These are phyloP conservation scores for Tetrapisispora namnaoensis DNA, from an alignment of 805 yeast species.

Conservation along the genomic window DNA sequence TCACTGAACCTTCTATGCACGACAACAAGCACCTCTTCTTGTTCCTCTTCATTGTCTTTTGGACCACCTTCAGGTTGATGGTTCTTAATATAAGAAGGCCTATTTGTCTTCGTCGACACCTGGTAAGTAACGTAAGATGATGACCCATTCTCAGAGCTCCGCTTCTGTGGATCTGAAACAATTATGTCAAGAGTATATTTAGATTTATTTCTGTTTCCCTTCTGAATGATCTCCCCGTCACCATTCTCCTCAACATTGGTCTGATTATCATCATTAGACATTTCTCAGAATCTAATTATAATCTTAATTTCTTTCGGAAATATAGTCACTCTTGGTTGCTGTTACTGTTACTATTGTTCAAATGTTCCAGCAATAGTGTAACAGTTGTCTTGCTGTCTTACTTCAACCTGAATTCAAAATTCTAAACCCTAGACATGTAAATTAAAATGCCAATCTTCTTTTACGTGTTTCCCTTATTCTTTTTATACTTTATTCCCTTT, in stretches of 20 bases:
- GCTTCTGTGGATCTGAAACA: conserved; percentile 29
- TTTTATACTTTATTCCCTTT: background rate
- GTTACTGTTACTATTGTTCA: too few relatives aligned
- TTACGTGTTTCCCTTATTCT: background rate
- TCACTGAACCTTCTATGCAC: conserved; percentile 70
- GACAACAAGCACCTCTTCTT: conserved; percentile 14
- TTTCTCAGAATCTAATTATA: too few relatives aligned
- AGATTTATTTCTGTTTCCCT: background rate
- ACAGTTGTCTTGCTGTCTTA: too few relatives aligned
- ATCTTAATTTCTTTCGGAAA: too few relatives aligned
- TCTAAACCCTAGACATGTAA: too few relatives aligned
- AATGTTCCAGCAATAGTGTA: too few relatives aligned
- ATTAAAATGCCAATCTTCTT: background rate
- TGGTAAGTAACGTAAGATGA: conserved; percentile 27
- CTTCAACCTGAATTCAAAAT: too few relatives aligned
- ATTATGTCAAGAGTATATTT: conserved; percentile 13
- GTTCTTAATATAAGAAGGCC: conserved; percentile 19
- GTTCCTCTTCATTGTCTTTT: background rate
- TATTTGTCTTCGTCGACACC: conserved; percentile 26
- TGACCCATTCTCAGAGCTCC: conserved; percentile 10
- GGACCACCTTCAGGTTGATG: conserved; percentile 1
- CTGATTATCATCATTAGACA: background rate
- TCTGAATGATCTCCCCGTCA: background rate
- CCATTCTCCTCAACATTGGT: background rate
- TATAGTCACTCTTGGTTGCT: too few relatives aligned